Base-by-base conservation (phyloP, 352 stramenopile species). In the Thalassiosira hispida region DNA sequence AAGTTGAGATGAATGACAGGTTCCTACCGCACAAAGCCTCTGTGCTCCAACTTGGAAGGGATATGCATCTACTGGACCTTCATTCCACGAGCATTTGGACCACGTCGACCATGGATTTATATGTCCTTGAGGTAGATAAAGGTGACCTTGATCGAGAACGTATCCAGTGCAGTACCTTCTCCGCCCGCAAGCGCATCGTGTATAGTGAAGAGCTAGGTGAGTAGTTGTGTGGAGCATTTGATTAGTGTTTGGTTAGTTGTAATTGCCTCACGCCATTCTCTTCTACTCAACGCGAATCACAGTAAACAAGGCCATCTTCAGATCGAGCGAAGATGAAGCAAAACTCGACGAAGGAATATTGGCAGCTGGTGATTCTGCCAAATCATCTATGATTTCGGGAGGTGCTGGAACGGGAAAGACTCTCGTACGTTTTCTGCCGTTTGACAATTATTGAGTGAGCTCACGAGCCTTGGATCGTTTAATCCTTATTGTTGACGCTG, bases 41-140 rank as follows among this genome's bases (percentile, higher is more conserved):
- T 23, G 60, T 73, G 4, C 70, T 79, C 16, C 38, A 72, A 47
- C 35, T 79, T 35, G 70, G 70, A 9, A 79, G 31, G 25, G 70
- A 79, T 67, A 79, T 72, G 70, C 70, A 79, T 51, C 49, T 79
- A 16, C 61, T 79, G 4, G 70, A 79, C 51, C 46, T 79, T 9
- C 70, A 73, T 16, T 67, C 47, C 22, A 79, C 70, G 27, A 61
- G 33, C 22, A 79, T 79, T 40, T 79, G 70, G 70, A 79, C 70
- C 14, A 79, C 70, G 12, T 72, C 60, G 7, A 60, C 70, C 12
- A 72, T 79, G 59, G 70, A 67, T 22, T 23, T 79, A 1, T 73
- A 46, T 35, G 25, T 73, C 55, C 44, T 79, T 38, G 59, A 79
- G 22, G 62, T 73, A n/a, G 70, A 79, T 60, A 12, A 65, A 27